A percentile compares a stretch with the other conserved stretches of the same genome.
Conservation (phyloP, 2,329 filamentous ascomycete species). For the Penicillium sp. region DNA sequence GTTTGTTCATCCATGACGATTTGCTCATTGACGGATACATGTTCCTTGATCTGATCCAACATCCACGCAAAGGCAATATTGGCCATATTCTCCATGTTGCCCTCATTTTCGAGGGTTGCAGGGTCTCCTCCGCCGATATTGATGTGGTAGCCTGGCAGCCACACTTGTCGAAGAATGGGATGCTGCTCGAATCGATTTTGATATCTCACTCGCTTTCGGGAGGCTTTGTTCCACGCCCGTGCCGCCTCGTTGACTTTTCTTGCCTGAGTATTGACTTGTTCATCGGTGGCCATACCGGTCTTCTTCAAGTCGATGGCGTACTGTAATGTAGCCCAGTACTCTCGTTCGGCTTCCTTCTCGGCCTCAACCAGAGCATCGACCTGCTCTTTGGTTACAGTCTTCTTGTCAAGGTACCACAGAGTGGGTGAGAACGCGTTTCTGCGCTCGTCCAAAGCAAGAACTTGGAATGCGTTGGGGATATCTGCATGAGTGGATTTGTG, state of each 20-base stretch:
- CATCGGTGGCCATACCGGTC: conserved; percentile 9
- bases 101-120: conserved; percentile 18
- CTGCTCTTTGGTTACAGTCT: conserved; percentile 6
- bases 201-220: conserved; percentile 8
- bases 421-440: conserved; percentile 46
- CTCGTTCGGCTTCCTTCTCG: conserved; percentile 5
- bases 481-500: conserved; percentile 7
- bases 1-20: conserved; percentile 7
- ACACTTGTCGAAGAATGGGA: conserved; percentile 46
- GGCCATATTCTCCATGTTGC: conserved; percentile 23
- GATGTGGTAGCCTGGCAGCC: conserved; percentile 51
- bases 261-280: conserved; percentile 11
- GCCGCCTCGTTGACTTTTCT: conserved; percentile 9
- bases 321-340: conserved; percentile 6
- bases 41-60: conserved; percentile 18
- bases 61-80: conserved; percentile 20
- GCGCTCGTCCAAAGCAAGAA: conserved; percentile 35
- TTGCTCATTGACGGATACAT: conserved; percentile 10
- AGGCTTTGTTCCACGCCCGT: conserved; percentile 10
- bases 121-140: conserved; percentile 47
- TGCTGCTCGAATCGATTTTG: conserved; percentile 10
- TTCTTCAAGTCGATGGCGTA: conserved; percentile 11
- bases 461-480: conserved; percentile 36
- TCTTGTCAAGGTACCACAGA: conserved; percentile 45
- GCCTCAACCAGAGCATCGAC: conserved; percentile 2